Percentiles rank a stretch among this genome's conserved stretches.
phyloP scores from a whole-genome alignment of 768 basidiomycete genomes.

The Myochromella boudieri region DNA sequence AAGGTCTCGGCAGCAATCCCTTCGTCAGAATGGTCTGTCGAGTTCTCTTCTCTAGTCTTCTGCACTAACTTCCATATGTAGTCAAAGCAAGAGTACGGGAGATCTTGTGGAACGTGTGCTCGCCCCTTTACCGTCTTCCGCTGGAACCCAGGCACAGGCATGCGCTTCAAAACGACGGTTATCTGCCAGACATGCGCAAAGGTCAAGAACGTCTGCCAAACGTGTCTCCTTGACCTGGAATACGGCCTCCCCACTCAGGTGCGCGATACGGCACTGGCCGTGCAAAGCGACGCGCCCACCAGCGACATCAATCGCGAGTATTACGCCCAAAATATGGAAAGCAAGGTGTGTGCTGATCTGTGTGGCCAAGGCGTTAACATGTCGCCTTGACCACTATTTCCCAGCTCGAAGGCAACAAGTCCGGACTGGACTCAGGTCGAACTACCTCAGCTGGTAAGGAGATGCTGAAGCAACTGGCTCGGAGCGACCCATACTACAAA shows the following conservation, averaged over 20 bases:
- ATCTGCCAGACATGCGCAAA: constrained; percentile 98
- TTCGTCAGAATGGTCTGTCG: constrained; percentile 88
- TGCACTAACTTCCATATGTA: constrained; percentile 28
- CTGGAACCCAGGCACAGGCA: constrained; percentile 95
- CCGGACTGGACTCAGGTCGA: constrained; percentile 58
- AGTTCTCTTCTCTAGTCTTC: neutral
- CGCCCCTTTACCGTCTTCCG: constrained; percentile 96
- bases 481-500: constrained; percentile 97
- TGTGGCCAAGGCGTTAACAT: too few species aligned
- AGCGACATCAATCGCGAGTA: constrained; percentile 98
- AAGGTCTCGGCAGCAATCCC: constrained; percentile 86
- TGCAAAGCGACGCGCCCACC: constrained; percentile 86
- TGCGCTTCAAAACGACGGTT: constrained; percentile 95
- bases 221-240: constrained; percentile 94
- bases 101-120: constrained; percentile 96
- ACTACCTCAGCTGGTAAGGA: constrained; percentile 87
- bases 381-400: constrained; percentile 1
- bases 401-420: constrained; percentile 72
- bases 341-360: constrained; percentile 61
- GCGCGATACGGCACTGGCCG: constrained; percentile 88
- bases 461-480: constrained; percentile 92
- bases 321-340: constrained; percentile 90
- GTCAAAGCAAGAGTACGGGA: constrained; percentile 97
- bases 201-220: constrained; percentile 96
- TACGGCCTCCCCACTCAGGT: constrained; percentile 97